These are phyloP conservation scores for Brettanomyces sp. DNA, from an alignment of 805 yeast species.

Conservation along the genomic window DNA sequence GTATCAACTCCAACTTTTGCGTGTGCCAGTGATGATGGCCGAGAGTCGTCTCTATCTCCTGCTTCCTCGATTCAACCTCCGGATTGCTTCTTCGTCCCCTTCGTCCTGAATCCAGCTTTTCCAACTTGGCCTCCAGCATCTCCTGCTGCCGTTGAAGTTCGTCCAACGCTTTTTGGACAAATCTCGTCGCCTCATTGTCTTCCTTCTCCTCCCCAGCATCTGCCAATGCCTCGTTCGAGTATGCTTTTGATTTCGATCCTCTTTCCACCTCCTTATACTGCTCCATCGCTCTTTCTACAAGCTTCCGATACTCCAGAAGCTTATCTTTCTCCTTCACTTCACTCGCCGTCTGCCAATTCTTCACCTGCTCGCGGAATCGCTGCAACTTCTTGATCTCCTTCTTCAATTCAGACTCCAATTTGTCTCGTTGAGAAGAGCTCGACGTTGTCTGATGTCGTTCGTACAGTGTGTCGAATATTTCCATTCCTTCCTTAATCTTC, in stretches of 20 bases:
- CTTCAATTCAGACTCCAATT: slow-evolving; percentile 45
- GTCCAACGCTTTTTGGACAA: slow-evolving; percentile 62
- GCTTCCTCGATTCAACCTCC: slow-evolving; percentile 41
- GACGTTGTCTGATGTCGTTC: slow-evolving; percentile 41
- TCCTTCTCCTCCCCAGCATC: slow-evolving; percentile 52
- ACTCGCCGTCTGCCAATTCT: slow-evolving; percentile 47
- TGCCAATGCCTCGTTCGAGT: slow-evolving; percentile 48
- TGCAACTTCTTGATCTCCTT: slow-evolving; percentile 53
- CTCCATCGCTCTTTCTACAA: slow-evolving; percentile 44
- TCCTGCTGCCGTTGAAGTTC: slow-evolving; percentile 78
- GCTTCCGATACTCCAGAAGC: slow-evolving; percentile 35
- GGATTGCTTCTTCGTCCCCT: slow-evolving; percentile 40
- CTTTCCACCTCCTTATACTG: slow-evolving; percentile 52
- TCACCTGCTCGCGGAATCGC: slow-evolving; percentile 50
- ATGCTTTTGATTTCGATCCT: slow-evolving; percentile 46
- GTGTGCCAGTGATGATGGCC: slow-evolving; percentile 78
- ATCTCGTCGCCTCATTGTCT: slow-evolving; percentile 61
- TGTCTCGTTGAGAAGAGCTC: slow-evolving; percentile 45
- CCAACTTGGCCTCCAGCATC: slow-evolving; percentile 62
- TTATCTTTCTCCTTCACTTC: slow-evolving; percentile 39
- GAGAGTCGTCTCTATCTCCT: slow-evolving; percentile 51
- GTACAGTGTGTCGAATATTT: slow-evolving; percentile 44
- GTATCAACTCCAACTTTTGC: slow-evolving; percentile 63
- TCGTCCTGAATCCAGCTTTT: slow-evolving; percentile 36
- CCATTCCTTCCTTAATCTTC: slow-evolving; percentile 49